phyloP scores from a whole-genome alignment of 495 filamentous ascomycete genomes.

The Terfezia boudieri region DNA sequence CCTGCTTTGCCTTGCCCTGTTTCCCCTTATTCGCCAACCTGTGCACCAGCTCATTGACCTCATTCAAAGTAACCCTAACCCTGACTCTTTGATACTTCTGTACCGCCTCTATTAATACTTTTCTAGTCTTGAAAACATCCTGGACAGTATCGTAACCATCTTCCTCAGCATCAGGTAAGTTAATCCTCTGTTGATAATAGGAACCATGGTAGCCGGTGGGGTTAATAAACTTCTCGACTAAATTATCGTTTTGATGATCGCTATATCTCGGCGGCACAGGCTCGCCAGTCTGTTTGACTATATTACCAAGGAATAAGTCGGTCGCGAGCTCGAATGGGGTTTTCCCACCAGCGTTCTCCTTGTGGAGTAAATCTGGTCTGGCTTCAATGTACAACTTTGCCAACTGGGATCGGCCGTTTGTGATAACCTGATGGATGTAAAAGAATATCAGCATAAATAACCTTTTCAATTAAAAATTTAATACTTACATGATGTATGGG shows the following conservation, averaged over 20 bases:
- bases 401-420: neutral
- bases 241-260: neutral
- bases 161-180: neutral
- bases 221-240: no score
- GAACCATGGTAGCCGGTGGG: no score
- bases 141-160: neutral
- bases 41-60: neutral
- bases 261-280: neutral
- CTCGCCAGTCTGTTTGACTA: neutral
- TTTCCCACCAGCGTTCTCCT: conserved; percentile 13
- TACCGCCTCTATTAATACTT: neutral
- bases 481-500: conserved; percentile 11
- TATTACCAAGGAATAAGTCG: conserved; percentile 1
- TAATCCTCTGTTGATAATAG: neutral
- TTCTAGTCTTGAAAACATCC: neutral
- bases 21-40: neutral
- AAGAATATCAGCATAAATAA: conserved; percentile 3
- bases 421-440: neutral
- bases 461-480: conserved; percentile 2
- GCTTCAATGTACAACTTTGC: conserved; percentile 2
- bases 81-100: neutral
- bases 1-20: neutral
- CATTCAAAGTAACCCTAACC: neutral
- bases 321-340: conserved; percentile 10
- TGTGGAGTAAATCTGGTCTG: conserved; percentile 8